Conservation (phyloP, 805 yeast species). For the Kodamaea leandrae region DNA sequence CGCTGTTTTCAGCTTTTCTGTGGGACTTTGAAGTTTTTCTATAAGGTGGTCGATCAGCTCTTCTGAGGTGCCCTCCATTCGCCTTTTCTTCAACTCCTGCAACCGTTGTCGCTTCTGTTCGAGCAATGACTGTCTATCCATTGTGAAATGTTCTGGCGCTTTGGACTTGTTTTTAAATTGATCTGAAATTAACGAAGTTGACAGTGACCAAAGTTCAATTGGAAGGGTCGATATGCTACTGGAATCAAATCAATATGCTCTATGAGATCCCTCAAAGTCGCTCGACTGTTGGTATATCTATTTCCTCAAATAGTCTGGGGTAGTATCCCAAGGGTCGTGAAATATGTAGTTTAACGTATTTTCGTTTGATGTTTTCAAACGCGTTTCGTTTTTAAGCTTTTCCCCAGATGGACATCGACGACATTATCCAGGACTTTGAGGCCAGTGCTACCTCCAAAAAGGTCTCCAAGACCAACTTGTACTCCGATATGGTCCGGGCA, state of each 20-base stretch:
- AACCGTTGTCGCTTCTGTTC: conserved; percentile 41
- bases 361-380: background rate
- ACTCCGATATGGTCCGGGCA: conserved; percentile 48
- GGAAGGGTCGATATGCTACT: no score
- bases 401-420: conserved; percentile 56
- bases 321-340: no score
- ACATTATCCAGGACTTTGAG: conserved; percentile 67
- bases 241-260: no score
- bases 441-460: conserved; percentile 11
- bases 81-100: conserved; percentile 24
- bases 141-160: conserved; percentile 13
- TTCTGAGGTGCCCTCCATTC: conserved; percentile 13
- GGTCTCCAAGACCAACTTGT: conserved; percentile 19
- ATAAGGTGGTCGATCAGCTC: conserved; percentile 18
- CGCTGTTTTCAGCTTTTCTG: conserved; percentile 6
- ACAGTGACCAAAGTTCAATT: no score
- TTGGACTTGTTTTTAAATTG: no score
- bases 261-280: no score
- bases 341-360: no score
- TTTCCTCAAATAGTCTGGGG: no score
- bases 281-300: no score
- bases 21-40: conserved; percentile 11
- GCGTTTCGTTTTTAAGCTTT: background rate
- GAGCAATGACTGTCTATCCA: conserved; percentile 38
- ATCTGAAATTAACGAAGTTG: no score